Evolutionary conservation across 495 filamentous ascomycete species (phyloP), one percentile per base, ranked within the genome.

Genomic region (Letharia columbiana): DNA sequence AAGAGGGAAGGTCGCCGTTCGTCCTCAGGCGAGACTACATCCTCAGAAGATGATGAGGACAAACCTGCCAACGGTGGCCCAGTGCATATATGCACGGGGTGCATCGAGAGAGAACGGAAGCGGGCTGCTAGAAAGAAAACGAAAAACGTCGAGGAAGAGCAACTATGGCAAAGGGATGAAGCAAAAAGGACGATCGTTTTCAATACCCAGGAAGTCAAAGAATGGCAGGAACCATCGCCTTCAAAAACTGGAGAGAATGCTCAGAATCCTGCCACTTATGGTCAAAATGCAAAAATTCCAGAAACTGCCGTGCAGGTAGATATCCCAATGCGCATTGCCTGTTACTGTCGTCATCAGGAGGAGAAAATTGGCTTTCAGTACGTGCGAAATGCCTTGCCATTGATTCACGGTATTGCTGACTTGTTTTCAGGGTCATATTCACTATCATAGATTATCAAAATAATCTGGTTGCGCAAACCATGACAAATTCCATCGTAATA

Each of bases 251-350:
- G 64, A 49, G 65, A 65, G 1, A 61, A 66, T 23, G 45, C 45
- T 15, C 61, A 59, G 20, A 63, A 62, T 44, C 56, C 41, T 35
- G 42, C 28, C 41, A 28, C 52, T 4, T 56, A 44, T 23, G 40
- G 40, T 35, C 52, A 40, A 28, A 56, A 54, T 23, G 31, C 44
- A 39, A 72, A 75, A 2, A 73, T 84, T 6, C 86, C 87, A 15
- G 77, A 80, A 11, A 86, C 83, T 44, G 82, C 86, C 28, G 86
- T 87, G 77, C 87, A 90, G 71, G 85, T 95, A 31, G 85, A 91
- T 69, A 82, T 87, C 11, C 91, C 91, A 9, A 96, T 98, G 91
- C 85, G 93, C n/a, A 96, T 98, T 70, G 90, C 92, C 7, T 98
- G 93, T 75, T 98, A 98, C 76, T 96, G 93, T 75, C 86, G 93